Percentiles rank a stretch among this genome's conserved stretches.
Evolutionary conservation across 177 flowering plant species (phyloP).

Genomic region (Telopea speciosissima): DNA sequence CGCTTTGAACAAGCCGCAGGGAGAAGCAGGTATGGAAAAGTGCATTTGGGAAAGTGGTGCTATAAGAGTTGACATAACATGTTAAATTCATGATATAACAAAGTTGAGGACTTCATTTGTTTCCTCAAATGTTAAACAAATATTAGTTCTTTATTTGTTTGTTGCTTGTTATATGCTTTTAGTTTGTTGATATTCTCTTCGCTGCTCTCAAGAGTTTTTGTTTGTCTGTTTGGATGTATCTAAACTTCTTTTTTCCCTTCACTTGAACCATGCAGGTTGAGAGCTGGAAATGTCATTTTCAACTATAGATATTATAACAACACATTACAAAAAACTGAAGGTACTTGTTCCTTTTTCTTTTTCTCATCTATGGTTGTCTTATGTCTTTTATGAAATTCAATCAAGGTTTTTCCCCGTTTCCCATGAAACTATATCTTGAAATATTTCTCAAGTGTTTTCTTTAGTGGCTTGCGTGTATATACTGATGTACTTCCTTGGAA

Average conservation of each 20-base stretch:
- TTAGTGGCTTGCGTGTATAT: background rate
- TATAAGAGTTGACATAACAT: too few species aligned
- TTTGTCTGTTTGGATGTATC: background rate
- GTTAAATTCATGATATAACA: too few species aligned
- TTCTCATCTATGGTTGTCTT: background rate
- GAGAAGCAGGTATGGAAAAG: too few species aligned
- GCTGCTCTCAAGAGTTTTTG: background rate
- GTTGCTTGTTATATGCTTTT: background rate
- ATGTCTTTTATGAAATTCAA: background rate
- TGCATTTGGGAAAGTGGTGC: too few species aligned
- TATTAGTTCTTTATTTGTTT: background rate
- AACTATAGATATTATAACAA: slow-evolving; percentile 77
- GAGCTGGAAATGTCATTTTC: slow-evolving; percentile 81
- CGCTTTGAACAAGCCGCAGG: too few species aligned
- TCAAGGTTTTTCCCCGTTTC: background rate
- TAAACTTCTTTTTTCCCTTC: background rate
- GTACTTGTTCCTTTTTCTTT: slow-evolving; percentile 28
- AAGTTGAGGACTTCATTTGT: too few species aligned
- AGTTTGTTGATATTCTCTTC: background rate
- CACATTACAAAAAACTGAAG: slow-evolving; percentile 82
- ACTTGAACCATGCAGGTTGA: slow-evolving; percentile 42
- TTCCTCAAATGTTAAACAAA: too few species aligned
- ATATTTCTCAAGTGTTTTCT: background rate
- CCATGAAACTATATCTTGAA: background rate
- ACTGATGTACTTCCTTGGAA: background rate